Base-by-base conservation (phyloP, 495 filamentous ascomycete genomes). In the Astrothelium subdiscretum region DNA sequence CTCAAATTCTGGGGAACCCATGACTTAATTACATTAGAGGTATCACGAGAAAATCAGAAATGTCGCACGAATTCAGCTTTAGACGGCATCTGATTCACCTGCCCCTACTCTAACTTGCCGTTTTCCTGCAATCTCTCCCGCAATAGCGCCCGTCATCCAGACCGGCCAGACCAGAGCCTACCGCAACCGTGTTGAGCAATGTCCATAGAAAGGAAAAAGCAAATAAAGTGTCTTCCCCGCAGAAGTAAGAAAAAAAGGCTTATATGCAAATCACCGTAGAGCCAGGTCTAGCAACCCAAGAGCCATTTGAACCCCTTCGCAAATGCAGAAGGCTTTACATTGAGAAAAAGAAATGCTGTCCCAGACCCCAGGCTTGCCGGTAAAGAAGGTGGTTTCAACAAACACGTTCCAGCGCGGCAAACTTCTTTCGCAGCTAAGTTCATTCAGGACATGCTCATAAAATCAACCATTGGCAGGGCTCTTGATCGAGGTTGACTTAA, bases 1-100 rank as follows among this genome's bases (percentile, higher is more conserved):
- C n/a, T n/a, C n/a, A n/a, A 29, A 26, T 11, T 8, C 8, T 27
- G 24, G 48, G 22, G 48, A 15, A 24, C 8, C 22, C 24, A 54
- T 54, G 48, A 24, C 48, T 27, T 48, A 54, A 54, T 54, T 54
- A 54, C 48, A 54, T 54, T 54, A 54, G 48, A 54, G 48, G 48
- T 54, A 54, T 54, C 48, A 54, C 48, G 22, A 54, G n/a, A 10
- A 54, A 20, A 54, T 15, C 26, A 29, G n/a, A 54, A 29, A 54
- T 20, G 5, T 26, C 24, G 48, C 22, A 29, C 48, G 29, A 20
- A 54, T 48, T 8, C 11, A 15, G 5, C 20, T 26, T 24, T n/a
- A 54, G 29, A 54, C 20, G 24, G 48, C 48, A 54, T 54, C 48
- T 27, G 22, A 54, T 54, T 54, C 48, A 27, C 48, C 48, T 54